phyloP scores from a whole-genome alignment of 768 basidiomycete genomes.

The Psilocybe tampanensis region DNA sequence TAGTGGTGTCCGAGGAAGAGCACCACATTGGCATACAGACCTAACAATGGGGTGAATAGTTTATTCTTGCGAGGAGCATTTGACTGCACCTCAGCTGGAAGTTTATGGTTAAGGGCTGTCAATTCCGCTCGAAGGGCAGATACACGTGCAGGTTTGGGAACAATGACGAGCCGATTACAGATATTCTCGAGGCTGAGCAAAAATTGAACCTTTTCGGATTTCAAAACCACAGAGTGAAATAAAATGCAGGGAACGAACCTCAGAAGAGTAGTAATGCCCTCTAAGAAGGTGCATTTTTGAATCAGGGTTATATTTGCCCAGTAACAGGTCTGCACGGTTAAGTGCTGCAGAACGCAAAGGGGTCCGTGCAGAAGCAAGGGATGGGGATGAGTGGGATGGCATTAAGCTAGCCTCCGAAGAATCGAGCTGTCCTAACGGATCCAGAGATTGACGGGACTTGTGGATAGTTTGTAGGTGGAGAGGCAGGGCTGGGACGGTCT shows the following conservation, averaged over 20 bases:
- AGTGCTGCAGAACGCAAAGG: conserved; percentile 46
- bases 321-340: conserved; percentile 53
- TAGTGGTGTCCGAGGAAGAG: conserved; percentile 62
- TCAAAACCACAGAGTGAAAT: conserved; percentile 13
- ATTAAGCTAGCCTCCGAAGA: conserved; percentile 37
- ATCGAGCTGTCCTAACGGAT: conserved; percentile 75
- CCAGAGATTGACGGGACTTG: conserved; percentile 63
- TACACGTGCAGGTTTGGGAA: conserved; percentile 92
- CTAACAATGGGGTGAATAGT: conserved; percentile 38
- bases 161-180: conserved; percentile 86
- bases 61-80: conserved; percentile 1
- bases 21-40: conserved; percentile 92
- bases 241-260: conserved; percentile 49
- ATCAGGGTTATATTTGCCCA: conserved; percentile 67
- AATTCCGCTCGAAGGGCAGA: conserved; percentile 96
- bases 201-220: conserved; percentile 70
- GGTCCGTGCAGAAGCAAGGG: conserved; percentile 52
- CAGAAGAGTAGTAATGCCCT: conserved; percentile 86
- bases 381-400: conserved; percentile 74
- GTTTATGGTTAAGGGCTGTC: conserved; percentile 92
- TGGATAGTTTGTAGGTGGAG: conserved; percentile 57
- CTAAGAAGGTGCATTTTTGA: conserved; percentile 76
- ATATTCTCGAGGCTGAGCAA: conserved; percentile 89
- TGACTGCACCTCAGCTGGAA: conserved; percentile 85
- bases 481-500: conserved; percentile 75